These are phyloP conservation scores for Phytophthora capsici DNA, from an alignment of 352 stramenopile genomes.

Conservation along the genomic window DNA sequence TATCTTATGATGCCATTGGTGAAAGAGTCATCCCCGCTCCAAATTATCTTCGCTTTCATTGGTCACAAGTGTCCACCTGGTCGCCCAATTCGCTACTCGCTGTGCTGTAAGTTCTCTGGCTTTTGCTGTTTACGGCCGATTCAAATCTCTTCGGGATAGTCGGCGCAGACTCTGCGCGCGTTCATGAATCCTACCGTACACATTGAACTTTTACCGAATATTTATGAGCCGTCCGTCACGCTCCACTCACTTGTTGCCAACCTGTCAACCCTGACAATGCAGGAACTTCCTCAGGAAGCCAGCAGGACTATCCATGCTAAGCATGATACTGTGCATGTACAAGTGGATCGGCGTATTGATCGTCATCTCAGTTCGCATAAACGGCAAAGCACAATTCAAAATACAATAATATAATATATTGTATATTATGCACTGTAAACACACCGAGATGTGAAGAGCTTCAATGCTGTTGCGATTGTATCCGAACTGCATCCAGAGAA, in stretches of 20 bases:
- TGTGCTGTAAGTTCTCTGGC: neutral
- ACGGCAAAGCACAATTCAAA: too few species aligned
- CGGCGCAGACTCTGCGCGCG: too few species aligned
- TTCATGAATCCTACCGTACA: neutral
- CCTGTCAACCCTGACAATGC: neutral
- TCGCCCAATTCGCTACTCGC: constrained; percentile 7
- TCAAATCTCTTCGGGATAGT: constrained; percentile 6
- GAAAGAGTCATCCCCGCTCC: constrained; percentile 14
- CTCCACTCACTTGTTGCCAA: constrained; percentile 7
- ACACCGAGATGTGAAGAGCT: too few species aligned
- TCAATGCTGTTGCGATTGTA: too few species aligned
- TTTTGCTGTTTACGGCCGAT: constrained; percentile 14
- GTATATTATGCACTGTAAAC: too few species aligned
- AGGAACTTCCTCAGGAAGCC: neutral
- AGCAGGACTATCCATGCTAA: constrained; percentile 13
- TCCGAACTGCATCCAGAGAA: too few species aligned
- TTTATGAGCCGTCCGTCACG: constrained; percentile 11
- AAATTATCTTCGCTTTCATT: constrained; percentile 3
- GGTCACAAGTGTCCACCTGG: neutral
- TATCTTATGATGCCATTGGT: neutral
- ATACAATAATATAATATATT: too few species aligned
- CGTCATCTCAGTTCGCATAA: too few species aligned
- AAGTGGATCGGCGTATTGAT: too few species aligned
- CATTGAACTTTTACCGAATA: constrained; percentile 26
- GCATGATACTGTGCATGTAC: too few species aligned